phyloP scores from a whole-genome alignment of 306 rosid species.

The Carpinus viminea region DNA sequence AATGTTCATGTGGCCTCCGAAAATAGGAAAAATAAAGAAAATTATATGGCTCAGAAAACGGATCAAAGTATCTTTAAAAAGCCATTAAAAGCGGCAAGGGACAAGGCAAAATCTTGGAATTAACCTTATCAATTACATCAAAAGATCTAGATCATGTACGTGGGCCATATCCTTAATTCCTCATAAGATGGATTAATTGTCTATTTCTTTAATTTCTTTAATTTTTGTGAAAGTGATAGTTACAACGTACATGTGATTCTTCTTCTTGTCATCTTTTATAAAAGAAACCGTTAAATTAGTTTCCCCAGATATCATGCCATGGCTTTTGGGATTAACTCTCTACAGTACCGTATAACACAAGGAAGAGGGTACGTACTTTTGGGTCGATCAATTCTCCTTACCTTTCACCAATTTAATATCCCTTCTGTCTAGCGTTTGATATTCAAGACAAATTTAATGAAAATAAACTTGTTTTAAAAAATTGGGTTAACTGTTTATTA shows the following conservation, averaged over 20 bases:
- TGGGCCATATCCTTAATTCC: neutral
- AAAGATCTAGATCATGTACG: neutral
- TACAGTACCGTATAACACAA: neutral
- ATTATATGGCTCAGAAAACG: conserved; percentile 11
- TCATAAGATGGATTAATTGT: neutral
- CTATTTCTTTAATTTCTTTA: neutral
- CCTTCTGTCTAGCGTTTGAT: no score
- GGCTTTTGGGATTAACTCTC: conserved; percentile 18
- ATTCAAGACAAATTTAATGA: no score
- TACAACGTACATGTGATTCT: conserved; percentile 25
- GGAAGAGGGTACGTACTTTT: no score
- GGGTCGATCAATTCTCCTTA: no score
- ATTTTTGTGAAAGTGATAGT: conserved; percentile 28
- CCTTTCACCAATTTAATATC: no score
- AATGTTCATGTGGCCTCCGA: neutral
- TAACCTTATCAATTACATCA: neutral
- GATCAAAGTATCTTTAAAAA: neutral
- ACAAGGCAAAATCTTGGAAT: conserved; percentile 40
- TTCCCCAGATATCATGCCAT: conserved; percentile 13
- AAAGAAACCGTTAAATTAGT: conserved; percentile 24
- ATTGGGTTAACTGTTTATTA: no score
- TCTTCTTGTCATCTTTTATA: neutral
- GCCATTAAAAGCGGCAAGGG: conserved; percentile 52
- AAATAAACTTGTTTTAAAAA: no score
- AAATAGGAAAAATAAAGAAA: neutral